Conservation (phyloP, 1,139 yeast genomes). For the Kodamaea plutei region DNA sequence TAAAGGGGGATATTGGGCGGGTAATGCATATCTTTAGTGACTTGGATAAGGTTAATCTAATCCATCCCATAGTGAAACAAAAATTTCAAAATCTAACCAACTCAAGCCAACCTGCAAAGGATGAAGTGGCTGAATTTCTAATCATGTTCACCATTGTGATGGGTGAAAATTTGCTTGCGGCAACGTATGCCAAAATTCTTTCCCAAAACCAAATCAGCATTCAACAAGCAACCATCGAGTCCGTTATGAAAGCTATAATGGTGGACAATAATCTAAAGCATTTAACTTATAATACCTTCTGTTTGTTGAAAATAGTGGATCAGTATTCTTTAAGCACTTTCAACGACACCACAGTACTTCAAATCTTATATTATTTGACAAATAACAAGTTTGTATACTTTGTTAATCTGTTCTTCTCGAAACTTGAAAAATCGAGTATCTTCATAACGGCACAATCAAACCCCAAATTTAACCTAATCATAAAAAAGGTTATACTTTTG, state of each 20-base stretch:
- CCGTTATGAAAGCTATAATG: constrained; percentile 8
- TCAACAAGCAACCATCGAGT: constrained; percentile 1
- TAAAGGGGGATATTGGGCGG: constrained; percentile 8
- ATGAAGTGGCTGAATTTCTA: constrained; percentile 7
- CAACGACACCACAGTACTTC: constrained; percentile 1
- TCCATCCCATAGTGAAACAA: constrained; percentile 4
- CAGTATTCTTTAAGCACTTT: constrained; percentile 1
- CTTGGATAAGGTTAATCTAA: constrained; percentile 4
- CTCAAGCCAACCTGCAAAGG: constrained; percentile 1
- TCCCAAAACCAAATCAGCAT: constrained; percentile 3
- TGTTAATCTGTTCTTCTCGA: constrained; percentile 9
- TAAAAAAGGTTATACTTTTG: constrained; percentile 4
- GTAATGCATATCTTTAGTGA: constrained; percentile 6
- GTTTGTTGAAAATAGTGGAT: constrained; percentile 11
- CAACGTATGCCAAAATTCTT: constrained; percentile 14
- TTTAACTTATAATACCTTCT: constrained; percentile 10
- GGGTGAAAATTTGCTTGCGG: constrained; percentile 25
- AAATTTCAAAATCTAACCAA: constrained; percentile 1
- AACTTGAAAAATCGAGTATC: background rate
- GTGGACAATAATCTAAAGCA: constrained; percentile 9
- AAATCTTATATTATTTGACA: constrained; percentile 8
- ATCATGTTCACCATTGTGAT: constrained; percentile 8
- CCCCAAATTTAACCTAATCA: constrained; percentile 2
- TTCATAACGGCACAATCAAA: constrained; percentile 1
- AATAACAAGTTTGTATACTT: constrained; percentile 11